Conservation (phyloP, 257 asterid genomes). For the Fraxinus excelsior region DNA sequence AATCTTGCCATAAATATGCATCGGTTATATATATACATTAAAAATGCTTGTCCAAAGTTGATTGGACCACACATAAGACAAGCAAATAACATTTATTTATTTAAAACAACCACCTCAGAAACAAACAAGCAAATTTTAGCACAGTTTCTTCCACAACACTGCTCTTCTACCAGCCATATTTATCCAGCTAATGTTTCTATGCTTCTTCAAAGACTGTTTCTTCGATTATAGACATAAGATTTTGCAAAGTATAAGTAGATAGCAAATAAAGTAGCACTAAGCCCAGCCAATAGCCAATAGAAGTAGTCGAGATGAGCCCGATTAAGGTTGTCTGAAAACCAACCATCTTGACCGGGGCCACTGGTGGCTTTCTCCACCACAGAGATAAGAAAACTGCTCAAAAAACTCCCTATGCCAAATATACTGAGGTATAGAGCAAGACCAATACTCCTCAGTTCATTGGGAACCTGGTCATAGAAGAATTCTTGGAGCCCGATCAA, state of each 20-base stretch:
- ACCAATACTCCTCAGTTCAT: neutral
- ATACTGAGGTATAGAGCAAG: constrained; percentile 6
- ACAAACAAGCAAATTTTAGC: neutral
- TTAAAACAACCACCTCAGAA: too few species aligned
- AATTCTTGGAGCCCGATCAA: neutral
- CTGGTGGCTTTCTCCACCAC: neutral
- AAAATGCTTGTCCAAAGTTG: too few species aligned
- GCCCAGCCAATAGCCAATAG: neutral
- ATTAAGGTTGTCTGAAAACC: constrained; percentile 41
- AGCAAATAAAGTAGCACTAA: neutral
- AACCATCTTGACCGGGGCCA: constrained; percentile 16
- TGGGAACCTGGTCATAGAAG: neutral
- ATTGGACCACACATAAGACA: neutral
- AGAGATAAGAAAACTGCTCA: neutral
- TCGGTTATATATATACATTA: too few species aligned
- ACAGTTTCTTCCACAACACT: too few species aligned
- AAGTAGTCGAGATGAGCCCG: constrained; percentile 31
- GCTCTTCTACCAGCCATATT: neutral
- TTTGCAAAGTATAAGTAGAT: neutral
- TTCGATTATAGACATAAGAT: neutral
- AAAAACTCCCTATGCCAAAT: neutral
- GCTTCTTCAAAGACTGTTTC: neutral
- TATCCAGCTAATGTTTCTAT: neutral
- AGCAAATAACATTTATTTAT: too few species aligned
- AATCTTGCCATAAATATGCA: too few species aligned